Conservation (phyloP, 78 protist genomes). For the Thecamonas trahens region DNA sequence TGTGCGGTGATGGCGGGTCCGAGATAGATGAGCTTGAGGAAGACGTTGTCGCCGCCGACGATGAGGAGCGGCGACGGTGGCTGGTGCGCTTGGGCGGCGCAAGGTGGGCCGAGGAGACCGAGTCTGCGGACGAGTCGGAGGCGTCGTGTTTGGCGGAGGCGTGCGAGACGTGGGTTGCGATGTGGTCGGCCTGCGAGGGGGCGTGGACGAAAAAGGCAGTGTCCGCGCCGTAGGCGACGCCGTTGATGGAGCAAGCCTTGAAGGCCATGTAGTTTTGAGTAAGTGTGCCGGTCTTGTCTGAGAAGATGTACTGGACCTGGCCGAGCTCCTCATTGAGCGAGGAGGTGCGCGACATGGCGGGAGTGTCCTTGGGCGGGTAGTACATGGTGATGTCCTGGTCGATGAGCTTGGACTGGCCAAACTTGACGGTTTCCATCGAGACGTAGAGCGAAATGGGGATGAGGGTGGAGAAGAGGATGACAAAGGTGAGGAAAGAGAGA, state of each 20-base stretch:
- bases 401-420: conserved; percentile 29
- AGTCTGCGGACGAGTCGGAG: too few species aligned
- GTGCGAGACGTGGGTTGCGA: too few species aligned
- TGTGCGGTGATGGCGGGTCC: too few species aligned
- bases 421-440: conserved; percentile 80
- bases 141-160: too few species aligned
- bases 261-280: conserved; percentile 86
- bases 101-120: too few species aligned
- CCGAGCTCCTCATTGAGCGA: conserved; percentile 64
- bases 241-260: not conserved
- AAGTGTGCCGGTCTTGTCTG: conserved; percentile 97
- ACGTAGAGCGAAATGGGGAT: conserved; percentile 82
- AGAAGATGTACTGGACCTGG: conserved; percentile 58
- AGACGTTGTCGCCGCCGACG: too few species aligned
- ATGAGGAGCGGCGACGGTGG: too few species aligned
- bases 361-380: conserved; percentile 46
- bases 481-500: conserved; percentile 29
- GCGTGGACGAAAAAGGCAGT: too few species aligned
- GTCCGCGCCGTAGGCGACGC: not conserved
- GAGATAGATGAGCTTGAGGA: too few species aligned
- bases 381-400: conserved; percentile 48
- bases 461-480: conserved; percentile 78
- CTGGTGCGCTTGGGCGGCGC: too few species aligned
- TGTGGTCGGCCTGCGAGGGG: too few species aligned
- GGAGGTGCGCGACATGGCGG: conserved; percentile 59